phyloP scores from a whole-genome alignment of 2,329 filamentous ascomycete genomes.

The Fusarium burgessii region DNA sequence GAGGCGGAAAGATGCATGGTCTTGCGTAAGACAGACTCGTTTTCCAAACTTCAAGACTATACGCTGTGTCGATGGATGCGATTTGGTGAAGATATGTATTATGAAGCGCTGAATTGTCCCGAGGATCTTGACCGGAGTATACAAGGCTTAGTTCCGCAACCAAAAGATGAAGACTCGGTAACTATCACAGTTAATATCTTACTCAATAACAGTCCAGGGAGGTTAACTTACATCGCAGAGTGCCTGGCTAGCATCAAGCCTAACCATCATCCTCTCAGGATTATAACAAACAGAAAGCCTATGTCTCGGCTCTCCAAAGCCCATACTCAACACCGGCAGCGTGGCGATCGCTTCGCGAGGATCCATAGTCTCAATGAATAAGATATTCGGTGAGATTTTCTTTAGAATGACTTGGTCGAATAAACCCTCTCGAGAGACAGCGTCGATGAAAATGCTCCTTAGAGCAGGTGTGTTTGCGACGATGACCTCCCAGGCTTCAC shows the following conservation, averaged over 20 bases:
- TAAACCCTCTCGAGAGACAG: constrained; percentile 60
- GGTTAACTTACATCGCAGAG: constrained; percentile 58
- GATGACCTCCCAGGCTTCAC: constrained; percentile 63
- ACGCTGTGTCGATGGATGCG: constrained; percentile 44
- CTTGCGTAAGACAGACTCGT: constrained; percentile 53
- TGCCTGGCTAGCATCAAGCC: constrained; percentile 64
- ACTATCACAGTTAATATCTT: constrained; percentile 21
- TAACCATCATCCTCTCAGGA: constrained; percentile 58
- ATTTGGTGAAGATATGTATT: constrained; percentile 47
- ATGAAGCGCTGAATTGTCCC: constrained; percentile 37
- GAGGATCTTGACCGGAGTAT: constrained; percentile 55
- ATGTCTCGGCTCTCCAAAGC: constrained; percentile 59
- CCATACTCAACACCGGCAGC: constrained; percentile 56
- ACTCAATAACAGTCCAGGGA: fast-evolving
- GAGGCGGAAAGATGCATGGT: constrained; percentile 61
- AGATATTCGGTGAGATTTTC: constrained; percentile 62
- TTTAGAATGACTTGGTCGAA: constrained; percentile 64
- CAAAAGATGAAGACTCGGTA: constrained; percentile 59
- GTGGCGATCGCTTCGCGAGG: constrained; percentile 54
- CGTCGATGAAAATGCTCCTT: constrained; percentile 65
- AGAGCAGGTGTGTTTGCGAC: constrained; percentile 59
- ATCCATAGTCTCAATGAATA: constrained; percentile 62
- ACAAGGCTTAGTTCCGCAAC: constrained; percentile 60
- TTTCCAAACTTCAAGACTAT: constrained; percentile 61
- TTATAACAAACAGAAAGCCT: constrained; percentile 63